Conservation (phyloP, 2,329 filamentous ascomycete genomes). For the Verticillium nonalfalfae region DNA sequence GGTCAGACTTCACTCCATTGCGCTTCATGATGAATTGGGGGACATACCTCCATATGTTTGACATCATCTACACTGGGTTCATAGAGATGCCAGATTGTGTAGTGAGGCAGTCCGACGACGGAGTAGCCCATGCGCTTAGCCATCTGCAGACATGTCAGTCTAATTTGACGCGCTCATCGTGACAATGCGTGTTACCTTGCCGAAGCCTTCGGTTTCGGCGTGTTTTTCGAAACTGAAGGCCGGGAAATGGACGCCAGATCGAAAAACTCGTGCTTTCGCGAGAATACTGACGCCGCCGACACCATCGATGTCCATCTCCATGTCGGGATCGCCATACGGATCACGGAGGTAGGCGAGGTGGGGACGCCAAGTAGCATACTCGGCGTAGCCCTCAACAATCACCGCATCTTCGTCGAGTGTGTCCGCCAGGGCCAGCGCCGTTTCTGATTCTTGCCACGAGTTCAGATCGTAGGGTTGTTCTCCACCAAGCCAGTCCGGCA, state of each 20-base stretch:
- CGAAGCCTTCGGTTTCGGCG: conserved; percentile 96
- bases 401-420: conserved; percentile 96
- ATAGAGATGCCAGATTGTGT: conserved; percentile 99
- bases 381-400: conserved; percentile 97
- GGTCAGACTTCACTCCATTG: conserved; percentile 3
- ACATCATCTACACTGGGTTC: conserved; percentile 98
- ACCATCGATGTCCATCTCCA: conserved; percentile 99
- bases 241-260: conserved; percentile 92
- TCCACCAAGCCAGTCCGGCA: conserved; percentile 96
- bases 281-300: conserved; percentile 96
- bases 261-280: conserved; percentile 92
- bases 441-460: conserved; percentile 99
- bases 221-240: conserved; percentile 99
- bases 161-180: neutral
- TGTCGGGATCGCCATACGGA: conserved; percentile 94
- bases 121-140: conserved; percentile 93
- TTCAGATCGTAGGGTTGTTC: conserved; percentile 98
- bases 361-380: conserved; percentile 97
- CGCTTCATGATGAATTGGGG: neutral
- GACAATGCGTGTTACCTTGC: conserved; percentile 63
- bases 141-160: conserved; percentile 57
- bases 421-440: conserved; percentile 85
- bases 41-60: conserved; percentile 79
- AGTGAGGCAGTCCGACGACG: conserved; percentile 91
- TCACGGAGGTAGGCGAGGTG: conserved; percentile 95